Base-by-base conservation (phyloP, 345 rosid genomes). In the Adansonia digitata region DNA sequence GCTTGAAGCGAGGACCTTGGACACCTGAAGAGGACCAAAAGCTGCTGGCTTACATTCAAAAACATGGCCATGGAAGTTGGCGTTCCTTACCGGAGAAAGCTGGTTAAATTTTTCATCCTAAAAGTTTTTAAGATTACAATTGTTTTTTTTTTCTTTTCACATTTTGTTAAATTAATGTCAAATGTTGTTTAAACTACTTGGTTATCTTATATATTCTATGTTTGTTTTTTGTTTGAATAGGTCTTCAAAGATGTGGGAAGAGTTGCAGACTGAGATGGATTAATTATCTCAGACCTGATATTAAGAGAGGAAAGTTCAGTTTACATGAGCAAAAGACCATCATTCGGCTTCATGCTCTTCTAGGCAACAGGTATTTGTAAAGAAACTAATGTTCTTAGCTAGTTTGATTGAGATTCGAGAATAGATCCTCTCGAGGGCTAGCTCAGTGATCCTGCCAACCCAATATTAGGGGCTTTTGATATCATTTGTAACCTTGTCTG, bases 171-270 rank as follows among this genome's bases (percentile, higher is more conserved):
- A n/a, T n/a, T n/a, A n/a, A n/a, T n/a, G n/a, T n/a, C n/a, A n/a
- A n/a, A n/a, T n/a, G n/a, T n/a, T n/a, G n/a, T n/a, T n/a, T n/a
- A n/a, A n/a, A n/a, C n/a, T n/a, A n/a, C n/a, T n/a, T n/a, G n/a
- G n/a, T n/a, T n/a, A n/a, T n/a, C n/a, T n/a, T n/a, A n/a, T n/a
- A n/a, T n/a, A n/a, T n/a, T n/a, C n/a, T n/a, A n/a, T n/a, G n/a
- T n/a, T n/a, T n/a, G 20, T 5, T 17, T 29, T 27, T 31, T 15
- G 37, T 61, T 61, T 34, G 66, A 61, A 15, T 31, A 61, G 66
- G 66, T 61, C 66, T 61, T 62, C 43, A 17, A 34, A 62, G 67
- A 62, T 62, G 43, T 8, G 67, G 67, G 24, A 62, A 62, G 39
- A 62, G 67, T n/a, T 62, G 67, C 24, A 62, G 67, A 61, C 24